phyloP scores from a whole-genome alignment of 768 basidiomycete genomes.

The Boletus coccyginus region DNA sequence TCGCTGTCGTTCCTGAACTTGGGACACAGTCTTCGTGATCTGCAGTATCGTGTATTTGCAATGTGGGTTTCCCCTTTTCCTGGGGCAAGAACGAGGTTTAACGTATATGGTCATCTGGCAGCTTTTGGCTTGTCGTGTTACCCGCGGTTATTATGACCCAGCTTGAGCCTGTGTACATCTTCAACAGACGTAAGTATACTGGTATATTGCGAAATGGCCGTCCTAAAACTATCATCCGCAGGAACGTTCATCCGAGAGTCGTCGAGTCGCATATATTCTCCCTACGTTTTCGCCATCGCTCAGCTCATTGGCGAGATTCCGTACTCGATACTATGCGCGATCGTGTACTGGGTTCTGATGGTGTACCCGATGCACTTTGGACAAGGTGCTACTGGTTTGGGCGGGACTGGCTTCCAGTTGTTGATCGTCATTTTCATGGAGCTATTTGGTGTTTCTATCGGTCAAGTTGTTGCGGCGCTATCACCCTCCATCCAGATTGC shows the following conservation, averaged over 20 bases:
- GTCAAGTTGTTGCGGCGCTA: constrained; percentile 71
- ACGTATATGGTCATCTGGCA: constrained; percentile 19
- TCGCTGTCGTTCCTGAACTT: constrained; percentile 80
- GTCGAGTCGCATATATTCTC: constrained; percentile 82
- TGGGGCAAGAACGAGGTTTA: background rate
- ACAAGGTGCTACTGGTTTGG: constrained; percentile 54
- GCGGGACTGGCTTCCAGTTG: constrained; percentile 71
- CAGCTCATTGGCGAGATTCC: constrained; percentile 84
- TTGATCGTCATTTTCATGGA: constrained; percentile 71
- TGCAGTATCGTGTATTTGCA: constrained; percentile 80
- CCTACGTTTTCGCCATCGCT: constrained; percentile 79
- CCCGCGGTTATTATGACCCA: constrained; percentile 76
- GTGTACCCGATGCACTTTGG: constrained; percentile 70
- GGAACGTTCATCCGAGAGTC: constrained; percentile 54
- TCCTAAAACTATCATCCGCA: constrained; percentile 9
- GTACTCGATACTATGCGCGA: constrained; percentile 64
- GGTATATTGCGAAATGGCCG: constrained; percentile 17
- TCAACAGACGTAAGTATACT: constrained; percentile 49
- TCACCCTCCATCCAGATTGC: constrained; percentile 78
- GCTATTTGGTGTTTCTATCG: constrained; percentile 68
- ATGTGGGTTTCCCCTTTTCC: constrained; percentile 46
- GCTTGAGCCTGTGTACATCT: constrained; percentile 75
- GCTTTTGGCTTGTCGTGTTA: constrained; percentile 65
- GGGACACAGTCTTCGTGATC: constrained; percentile 56
- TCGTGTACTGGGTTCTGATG: constrained; percentile 76